Percentiles rank a stretch among this genome's conserved stretches.
Evolutionary conservation across 2,329 filamentous ascomycete species (phyloP).

Genomic region (Cercospora janseana): DNA sequence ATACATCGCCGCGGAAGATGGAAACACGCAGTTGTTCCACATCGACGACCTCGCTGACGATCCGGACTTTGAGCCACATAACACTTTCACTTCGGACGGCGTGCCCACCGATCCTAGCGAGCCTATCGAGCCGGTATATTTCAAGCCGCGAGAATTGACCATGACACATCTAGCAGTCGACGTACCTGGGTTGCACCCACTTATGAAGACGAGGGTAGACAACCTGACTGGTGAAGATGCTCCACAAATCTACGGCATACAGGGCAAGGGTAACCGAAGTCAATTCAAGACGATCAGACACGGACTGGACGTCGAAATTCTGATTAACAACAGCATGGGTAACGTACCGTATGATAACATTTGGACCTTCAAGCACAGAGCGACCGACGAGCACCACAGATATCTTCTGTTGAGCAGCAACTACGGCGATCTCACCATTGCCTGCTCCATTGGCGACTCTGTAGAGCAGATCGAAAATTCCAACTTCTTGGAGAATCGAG

Average conservation of each 20-base stretch:
- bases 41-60: constrained; percentile 97
- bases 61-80: constrained; percentile 73
- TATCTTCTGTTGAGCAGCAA: constrained; percentile 78
- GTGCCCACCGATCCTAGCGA: constrained; percentile 71
- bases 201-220: constrained; percentile 86
- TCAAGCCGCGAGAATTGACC: constrained; percentile 72
- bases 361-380: constrained; percentile 88
- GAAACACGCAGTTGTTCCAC: constrained; percentile 93
- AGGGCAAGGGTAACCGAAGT: constrained; percentile 83
- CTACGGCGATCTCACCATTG: constrained; percentile 62
- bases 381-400: constrained; percentile 79
- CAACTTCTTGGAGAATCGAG: constrained; percentile 82
- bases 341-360: constrained; percentile 51
- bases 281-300: constrained; percentile 90
- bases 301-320: constrained; percentile 83
- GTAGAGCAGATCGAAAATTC: constrained; percentile 95
- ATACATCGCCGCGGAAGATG: constrained; percentile 87
- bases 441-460: constrained; percentile 92
- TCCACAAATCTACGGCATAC: constrained; percentile 92
- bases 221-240: constrained; percentile 91
- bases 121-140: constrained; percentile 76
- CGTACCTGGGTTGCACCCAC: constrained; percentile 76
- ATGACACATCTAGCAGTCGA: constrained; percentile 57
- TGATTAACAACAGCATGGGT: constrained; percentile 33
- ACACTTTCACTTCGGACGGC: constrained; percentile 44